Evolutionary conservation across 2,329 filamentous ascomycete species (phyloP).

Genomic region (Aspergillus neotritici): DNA sequence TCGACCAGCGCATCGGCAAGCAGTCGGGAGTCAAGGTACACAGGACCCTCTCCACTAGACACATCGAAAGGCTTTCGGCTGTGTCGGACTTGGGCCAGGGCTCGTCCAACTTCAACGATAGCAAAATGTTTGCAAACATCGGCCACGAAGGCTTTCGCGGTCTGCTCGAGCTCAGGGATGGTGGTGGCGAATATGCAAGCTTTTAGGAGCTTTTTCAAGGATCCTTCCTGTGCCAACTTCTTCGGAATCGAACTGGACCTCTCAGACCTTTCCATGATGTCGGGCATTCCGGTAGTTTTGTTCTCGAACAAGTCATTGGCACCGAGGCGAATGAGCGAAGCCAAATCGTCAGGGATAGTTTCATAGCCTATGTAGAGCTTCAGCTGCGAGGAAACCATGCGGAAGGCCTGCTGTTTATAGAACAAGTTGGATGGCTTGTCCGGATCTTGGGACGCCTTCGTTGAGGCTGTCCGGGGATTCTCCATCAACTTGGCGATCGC

Average conservation of each 20-base stretch:
- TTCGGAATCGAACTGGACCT: constrained; percentile 79
- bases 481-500: constrained; percentile 87
- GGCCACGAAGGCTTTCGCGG: constrained; percentile 68
- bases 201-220: constrained; percentile 80
- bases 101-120: constrained; percentile 78
- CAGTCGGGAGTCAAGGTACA: constrained; percentile 79
- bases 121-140: constrained; percentile 87
- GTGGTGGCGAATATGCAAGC: constrained; percentile 81
- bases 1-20: constrained; percentile 87
- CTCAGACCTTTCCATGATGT: constrained; percentile 67
- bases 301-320: constrained; percentile 74
- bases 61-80: constrained; percentile 75
- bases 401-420: constrained; percentile 90
- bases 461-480: constrained; percentile 56
- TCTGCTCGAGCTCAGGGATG: constrained; percentile 69
- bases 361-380: constrained; percentile 89
- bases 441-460: constrained; percentile 38
- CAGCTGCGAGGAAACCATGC: constrained; percentile 78
- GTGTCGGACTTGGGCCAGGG: constrained; percentile 75
- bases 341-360: constrained; percentile 80
- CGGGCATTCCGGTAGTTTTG: constrained; percentile 65
- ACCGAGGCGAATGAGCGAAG: constrained; percentile 76
- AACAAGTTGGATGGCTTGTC: constrained; percentile 57
- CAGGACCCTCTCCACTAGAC: constrained; percentile 74
- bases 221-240: constrained; percentile 75